Base-by-base conservation (phyloP, 345 rosid genomes). In the Gossypium raimondii region DNA sequence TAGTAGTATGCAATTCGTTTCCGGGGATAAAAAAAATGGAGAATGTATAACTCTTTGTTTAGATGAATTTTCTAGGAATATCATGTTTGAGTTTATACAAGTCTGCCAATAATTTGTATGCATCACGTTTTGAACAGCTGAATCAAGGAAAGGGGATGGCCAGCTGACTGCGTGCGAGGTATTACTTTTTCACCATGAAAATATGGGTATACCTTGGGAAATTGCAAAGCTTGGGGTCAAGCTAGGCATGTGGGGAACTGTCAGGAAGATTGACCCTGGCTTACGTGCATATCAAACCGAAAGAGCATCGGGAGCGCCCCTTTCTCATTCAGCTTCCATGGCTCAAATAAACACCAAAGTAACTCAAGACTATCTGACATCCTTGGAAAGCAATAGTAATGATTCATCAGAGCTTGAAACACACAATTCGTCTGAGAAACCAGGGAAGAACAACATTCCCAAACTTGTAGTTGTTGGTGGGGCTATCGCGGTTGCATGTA, bases 191-290 rank as follows among this genome's bases (percentile, higher is more conserved):
- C 99, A 95, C 81, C 85, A 95, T 17, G 99, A 95, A 63, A 93
- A 95, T 83, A 95, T 95, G 99, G 99, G 99, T 52, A 93, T 95
- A 67, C 98, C 99, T 0, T 89, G 97, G 97, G 96, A 95, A 82
- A 91, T 95, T 76, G 98, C 99, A 1, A 95, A 95, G 79, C 92
- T 95, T 13, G 98, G 99, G 48, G 87, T 95, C 73, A 84, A 92
- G 70, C 97, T 88, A 70, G 99, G 99, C 18, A 95, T 91, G 99
- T 95, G 99, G 99, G 97, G 97, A 81, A 93, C 98, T 9, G 99
- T 95, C 69, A 95, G 93, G 88, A 95, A 90, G 73, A 82, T 95
- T 3, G 99, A 95, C 47, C 97, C 97, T 66, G 98, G 92, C 53
- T 75, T 95, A 52, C 96, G 94, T 4, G 80, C 81, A 38, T 95